Evolutionary conservation across 345 rosid genomes (phyloP).

Genomic region (Raphanus raphanistrum): DNA sequence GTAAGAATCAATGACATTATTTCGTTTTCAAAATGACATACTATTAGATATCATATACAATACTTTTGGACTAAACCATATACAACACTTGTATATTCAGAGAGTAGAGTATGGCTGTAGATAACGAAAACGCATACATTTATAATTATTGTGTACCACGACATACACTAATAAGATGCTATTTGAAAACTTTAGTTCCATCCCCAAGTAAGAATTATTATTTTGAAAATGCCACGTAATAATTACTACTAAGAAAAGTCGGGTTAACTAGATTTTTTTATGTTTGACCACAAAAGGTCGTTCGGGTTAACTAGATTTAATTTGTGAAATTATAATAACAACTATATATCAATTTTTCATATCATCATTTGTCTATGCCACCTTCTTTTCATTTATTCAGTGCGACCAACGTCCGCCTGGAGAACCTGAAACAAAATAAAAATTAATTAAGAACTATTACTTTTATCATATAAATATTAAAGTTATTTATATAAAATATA

Average conservation of each 20-base stretch:
- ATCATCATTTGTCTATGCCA: background rate
- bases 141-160: background rate
- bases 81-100: background rate
- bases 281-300: no score
- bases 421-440: background rate
- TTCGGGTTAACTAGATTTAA: no score
- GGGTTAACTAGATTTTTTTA: background rate
- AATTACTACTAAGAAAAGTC: background rate
- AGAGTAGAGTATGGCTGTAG: no score
- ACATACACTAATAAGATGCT: slow-evolving; percentile 2
- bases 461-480: background rate
- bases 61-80: background rate
- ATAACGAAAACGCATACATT: background rate
- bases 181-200: background rate
- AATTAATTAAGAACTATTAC: background rate
- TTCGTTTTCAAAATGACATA: background rate
- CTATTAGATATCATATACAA: background rate
- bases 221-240: background rate
- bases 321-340: background rate
- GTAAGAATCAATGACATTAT: slow-evolving; percentile 4
- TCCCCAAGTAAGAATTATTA: background rate
- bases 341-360: background rate
- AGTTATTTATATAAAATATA: background rate
- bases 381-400: background rate
- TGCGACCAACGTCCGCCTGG: background rate